Evolutionary conservation across 495 filamentous ascomycete species (phyloP).

Genomic region (Apiosordaria backusii): DNA sequence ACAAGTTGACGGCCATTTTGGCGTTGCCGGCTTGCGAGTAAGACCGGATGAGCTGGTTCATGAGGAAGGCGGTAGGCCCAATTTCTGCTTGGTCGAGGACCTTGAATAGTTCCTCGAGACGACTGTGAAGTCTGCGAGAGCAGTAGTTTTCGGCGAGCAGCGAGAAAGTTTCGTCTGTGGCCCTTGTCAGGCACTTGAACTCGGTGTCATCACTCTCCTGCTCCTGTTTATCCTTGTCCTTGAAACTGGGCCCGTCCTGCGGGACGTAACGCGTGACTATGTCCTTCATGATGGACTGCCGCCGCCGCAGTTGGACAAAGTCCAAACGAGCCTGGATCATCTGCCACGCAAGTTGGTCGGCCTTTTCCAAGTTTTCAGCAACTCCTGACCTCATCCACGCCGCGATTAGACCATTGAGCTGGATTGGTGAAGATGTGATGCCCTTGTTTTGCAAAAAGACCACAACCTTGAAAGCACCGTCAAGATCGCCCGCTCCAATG

Average conservation of each 20-base stretch:
- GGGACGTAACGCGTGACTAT: constrained; percentile 15
- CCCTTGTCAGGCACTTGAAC: constrained; percentile 42
- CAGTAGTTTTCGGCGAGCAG: constrained; percentile 70
- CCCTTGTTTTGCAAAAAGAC: constrained; percentile 64
- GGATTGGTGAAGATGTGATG: constrained; percentile 60
- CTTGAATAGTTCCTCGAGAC: constrained; percentile 55
- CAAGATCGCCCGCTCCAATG: constrained; percentile 65
- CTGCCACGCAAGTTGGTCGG: constrained; percentile 67
- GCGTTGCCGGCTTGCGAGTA: constrained; percentile 52
- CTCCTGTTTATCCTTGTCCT: constrained; percentile 17
- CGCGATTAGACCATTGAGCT: constrained; percentile 72
- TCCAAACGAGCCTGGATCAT: constrained; percentile 69
- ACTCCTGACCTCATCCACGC: constrained; percentile 65
- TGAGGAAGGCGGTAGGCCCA: constrained; percentile 62
- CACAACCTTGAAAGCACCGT: constrained; percentile 64
- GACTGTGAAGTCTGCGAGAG: constrained; percentile 53
- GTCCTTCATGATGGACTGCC: constrained; percentile 13
- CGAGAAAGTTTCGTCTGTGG: constrained; percentile 72
- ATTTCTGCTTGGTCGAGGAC: constrained; percentile 58
- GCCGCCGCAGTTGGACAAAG: constrained; percentile 43
- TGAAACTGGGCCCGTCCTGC: constrained; percentile 37
- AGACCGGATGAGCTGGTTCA: constrained; percentile 71
- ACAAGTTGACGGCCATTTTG: constrained; percentile 53
- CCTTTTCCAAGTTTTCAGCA: constrained; percentile 52
- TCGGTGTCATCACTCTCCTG: constrained; percentile 19